Percentiles rank a stretch among this genome's conserved stretches.
phyloP scores from a whole-genome alignment of 139 green algal genomes.

The Coccomyxa sp. region DNA sequence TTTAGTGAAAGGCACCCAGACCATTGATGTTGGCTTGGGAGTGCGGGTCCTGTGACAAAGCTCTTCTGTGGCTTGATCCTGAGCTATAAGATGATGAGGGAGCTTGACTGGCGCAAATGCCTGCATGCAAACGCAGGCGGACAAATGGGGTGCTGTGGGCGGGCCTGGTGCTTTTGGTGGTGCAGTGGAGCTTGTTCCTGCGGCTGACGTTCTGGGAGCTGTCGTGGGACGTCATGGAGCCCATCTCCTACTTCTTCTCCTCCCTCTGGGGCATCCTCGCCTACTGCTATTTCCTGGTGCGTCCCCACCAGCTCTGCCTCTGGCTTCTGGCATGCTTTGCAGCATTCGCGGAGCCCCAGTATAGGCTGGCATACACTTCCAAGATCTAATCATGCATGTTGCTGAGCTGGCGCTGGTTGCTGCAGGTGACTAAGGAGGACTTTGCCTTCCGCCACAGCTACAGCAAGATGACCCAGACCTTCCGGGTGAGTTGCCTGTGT shows the following conservation, averaged over 20 bases:
- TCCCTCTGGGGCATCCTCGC: constrained; percentile 3
- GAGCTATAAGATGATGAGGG: no score
- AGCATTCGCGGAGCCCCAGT: neutral
- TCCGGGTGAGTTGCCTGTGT: neutral
- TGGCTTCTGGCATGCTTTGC: neutral
- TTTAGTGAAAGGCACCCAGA: no score
- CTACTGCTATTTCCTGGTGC: constrained; percentile 20
- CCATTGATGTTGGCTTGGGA: no score
- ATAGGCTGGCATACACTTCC: neutral
- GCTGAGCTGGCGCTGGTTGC: neutral
- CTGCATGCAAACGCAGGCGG: neutral
- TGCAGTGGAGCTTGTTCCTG: neutral
- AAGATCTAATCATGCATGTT: neutral
- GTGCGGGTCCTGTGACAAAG: no score
- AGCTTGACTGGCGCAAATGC: no score
- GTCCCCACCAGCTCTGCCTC: neutral
- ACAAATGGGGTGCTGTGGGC: neutral
- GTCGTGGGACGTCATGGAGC: constrained; percentile 57
- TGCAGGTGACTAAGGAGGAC: constrained; percentile 2
- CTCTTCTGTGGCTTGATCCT: no score
- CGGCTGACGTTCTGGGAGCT: constrained; percentile 33
- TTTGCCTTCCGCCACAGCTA: neutral
- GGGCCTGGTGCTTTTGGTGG: neutral
- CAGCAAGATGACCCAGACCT: constrained; percentile 6
- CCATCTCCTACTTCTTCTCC: constrained; percentile 32